These are phyloP conservation scores for Eremothecium cymbalariae DNA, from an alignment of 1,139 yeast species.

Conservation along the genomic window DNA sequence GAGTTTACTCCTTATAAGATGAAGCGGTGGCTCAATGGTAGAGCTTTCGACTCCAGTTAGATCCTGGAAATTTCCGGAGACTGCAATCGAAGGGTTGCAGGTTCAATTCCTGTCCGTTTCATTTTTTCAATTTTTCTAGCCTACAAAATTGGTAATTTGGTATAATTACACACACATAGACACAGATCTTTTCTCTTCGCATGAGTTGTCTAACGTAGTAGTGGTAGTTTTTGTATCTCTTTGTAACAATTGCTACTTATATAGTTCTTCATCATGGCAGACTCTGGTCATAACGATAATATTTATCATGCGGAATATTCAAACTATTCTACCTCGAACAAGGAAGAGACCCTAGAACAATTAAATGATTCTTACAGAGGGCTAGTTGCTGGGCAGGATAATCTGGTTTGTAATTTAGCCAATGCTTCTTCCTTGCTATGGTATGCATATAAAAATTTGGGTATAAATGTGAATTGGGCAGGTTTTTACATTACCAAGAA, in stretches of 20 bases:
- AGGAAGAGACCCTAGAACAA: slow-evolving; percentile 51
- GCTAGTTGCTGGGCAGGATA: slow-evolving; percentile 49
- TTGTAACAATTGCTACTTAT: too few species aligned
- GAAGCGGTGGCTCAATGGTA: slow-evolving; percentile 93
- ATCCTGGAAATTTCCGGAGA: slow-evolving; percentile 28
- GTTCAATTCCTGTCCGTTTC: slow-evolving; percentile 73
- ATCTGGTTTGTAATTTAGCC: slow-evolving; percentile 86
- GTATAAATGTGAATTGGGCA: slow-evolving; percentile 73
- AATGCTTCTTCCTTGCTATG: slow-evolving; percentile 80
- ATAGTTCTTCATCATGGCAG: too few species aligned
- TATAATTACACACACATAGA: too few species aligned
- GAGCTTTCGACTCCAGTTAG: slow-evolving; percentile 79
- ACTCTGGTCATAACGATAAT: too few species aligned
- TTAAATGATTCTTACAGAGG: slow-evolving; percentile 59
- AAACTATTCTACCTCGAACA: slow-evolving; percentile 38
- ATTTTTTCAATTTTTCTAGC: too few species aligned
- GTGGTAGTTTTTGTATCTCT: too few species aligned
- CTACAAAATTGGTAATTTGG: too few species aligned
- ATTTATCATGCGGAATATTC: slow-evolving; percentile 60
- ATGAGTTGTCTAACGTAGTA: too few species aligned
- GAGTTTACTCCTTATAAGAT: too few species aligned
- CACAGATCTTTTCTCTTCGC: too few species aligned
- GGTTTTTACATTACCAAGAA: slow-evolving; percentile 61
- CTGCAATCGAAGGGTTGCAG: slow-evolving; percentile 64
- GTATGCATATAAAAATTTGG: slow-evolving; percentile 70